Percentiles rank a stretch among this genome's conserved stretches.
Conservation (phyloP, 495 filamentous ascomycete species). For the Pyrenula massariospora region DNA sequence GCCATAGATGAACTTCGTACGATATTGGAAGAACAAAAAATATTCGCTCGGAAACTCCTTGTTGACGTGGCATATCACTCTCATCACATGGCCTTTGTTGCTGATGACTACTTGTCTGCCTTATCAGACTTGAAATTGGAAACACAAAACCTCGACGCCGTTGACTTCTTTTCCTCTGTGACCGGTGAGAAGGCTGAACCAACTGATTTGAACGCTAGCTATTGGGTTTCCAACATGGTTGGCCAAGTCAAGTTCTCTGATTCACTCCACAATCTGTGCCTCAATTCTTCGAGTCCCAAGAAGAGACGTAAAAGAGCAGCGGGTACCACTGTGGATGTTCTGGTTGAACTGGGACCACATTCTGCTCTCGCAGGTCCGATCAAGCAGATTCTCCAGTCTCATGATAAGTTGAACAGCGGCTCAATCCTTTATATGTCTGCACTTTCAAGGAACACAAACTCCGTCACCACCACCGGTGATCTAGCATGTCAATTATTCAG, state of each 20-base stretch:
- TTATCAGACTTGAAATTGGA: conserved; percentile 8
- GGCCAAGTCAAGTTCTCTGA: conserved; percentile 38
- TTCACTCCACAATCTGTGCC: conserved; percentile 4
- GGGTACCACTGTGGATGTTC: conserved; percentile 16
- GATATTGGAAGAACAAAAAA: conserved; percentile 1
- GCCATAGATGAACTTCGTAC: conserved; percentile 17
- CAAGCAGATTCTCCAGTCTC: conserved; percentile 32
- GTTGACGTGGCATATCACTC: conserved; percentile 16
- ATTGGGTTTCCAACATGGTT: conserved; percentile 50
- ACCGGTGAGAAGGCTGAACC: conserved; percentile 12
- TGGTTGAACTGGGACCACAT: conserved; percentile 46
- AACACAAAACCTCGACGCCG: conserved; percentile 1
- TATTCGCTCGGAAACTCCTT: conserved; percentile 7
- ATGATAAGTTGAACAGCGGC: background rate
- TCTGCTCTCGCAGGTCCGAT: conserved; percentile 41
- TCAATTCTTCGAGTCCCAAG: background rate
- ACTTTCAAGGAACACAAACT: conserved; percentile 11
- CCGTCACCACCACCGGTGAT: conserved; percentile 7
- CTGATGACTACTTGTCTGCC: conserved; percentile 1
- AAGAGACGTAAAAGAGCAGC: conserved; percentile 24
- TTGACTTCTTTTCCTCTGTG: conserved; percentile 26
- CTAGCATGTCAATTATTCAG: conserved; percentile 11
- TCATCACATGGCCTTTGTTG: background rate
- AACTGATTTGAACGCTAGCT: conserved; percentile 15
- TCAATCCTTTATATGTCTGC: conserved; percentile 10